Evolutionary conservation across 176 grass and related monocot genomes (phyloP), one percentile per base, ranked within the genome.

Genomic region (Miscanthus lutarioriparius): DNA sequence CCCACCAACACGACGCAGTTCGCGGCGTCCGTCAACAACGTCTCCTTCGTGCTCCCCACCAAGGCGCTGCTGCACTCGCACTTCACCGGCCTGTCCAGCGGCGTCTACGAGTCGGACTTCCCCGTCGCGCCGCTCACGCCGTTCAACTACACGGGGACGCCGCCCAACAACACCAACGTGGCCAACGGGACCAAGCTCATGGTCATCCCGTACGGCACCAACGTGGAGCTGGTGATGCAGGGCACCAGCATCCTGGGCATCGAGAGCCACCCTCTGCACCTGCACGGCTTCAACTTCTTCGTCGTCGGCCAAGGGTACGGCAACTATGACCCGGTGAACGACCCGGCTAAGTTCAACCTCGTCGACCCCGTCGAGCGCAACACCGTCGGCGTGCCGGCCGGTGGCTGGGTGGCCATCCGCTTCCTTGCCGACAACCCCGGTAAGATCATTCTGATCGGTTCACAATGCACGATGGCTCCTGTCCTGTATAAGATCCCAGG

Each of bases 271-370:
- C 94, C 94, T 0, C 82, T 97, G 38, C 94, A 97, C 70, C 85
- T 97, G n/a, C 94, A 97, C 36, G 94, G 94, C 39, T 93, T 71
- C 89, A 97, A 97, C 75, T 97, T 90, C 89, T 97, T 90, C 78
- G 94, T 94, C 0, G 59, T 97, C n/a, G 91, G 91, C 1, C 84
- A 65, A 63, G 94, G 94, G 1, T 90, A 90, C 30, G 94, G 89
- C 61, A 97, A 94, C 66, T 94, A 91, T 35, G 86, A 97, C 49
- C 56, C 84, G 0, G 19, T 23, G 3, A 93, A 87, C 16, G 89
- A 91, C 65, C 91, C 91, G 0, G 13, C 89, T 43, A 76, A 76
- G 72, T 97, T 90, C 89, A 94, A 97, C 86, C 89, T 97, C 75
- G 77, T 90, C 62, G 91, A 97, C 79, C 94, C 91, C 36, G 89